Evolutionary conservation across 371 early-diverging fungal species (phyloP).

Genomic region (Phascolomyces articulosus): DNA sequence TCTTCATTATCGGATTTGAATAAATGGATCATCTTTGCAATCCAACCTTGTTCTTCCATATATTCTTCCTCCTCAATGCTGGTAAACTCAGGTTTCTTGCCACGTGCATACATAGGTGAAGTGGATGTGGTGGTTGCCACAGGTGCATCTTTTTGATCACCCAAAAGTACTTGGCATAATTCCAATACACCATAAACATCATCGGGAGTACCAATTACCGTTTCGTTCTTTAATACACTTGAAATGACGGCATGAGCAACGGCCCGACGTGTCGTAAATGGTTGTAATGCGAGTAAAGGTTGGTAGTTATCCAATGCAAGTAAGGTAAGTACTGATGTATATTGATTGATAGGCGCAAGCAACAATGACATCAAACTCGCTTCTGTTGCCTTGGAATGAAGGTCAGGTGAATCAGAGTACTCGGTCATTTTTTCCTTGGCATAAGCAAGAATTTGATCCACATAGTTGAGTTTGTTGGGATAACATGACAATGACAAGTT

Average conservation of each 20-base stretch:
- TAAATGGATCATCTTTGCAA: conserved; percentile 85
- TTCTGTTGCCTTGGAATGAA: conserved; percentile 61
- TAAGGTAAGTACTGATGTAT: conserved; percentile 64
- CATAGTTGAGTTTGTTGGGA: conserved; percentile 83
- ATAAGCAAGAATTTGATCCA: conserved; percentile 87
- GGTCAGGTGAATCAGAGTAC: conserved; percentile 53
- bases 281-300: conserved; percentile 78
- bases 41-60: conserved; percentile 80
- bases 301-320: conserved; percentile 72
- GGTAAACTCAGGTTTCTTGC: conserved; percentile 23
- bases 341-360: conserved; percentile 75
- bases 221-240: conserved; percentile 66
- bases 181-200: conserved; percentile 85
- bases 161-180: conserved; percentile 77
- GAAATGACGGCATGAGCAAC: conserved; percentile 79
- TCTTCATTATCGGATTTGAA: conserved; percentile 72
- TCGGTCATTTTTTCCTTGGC: conserved; percentile 68
- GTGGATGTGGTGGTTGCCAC: conserved; percentile 23
- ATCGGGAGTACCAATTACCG: conserved; percentile 69
- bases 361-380: conserved; percentile 68
- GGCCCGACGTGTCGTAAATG: conserved; percentile 78
- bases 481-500: conserved; percentile 91
- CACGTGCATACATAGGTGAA: conserved; percentile 23
- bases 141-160: conserved; percentile 74
- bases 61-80: conserved; percentile 70